Conservation (phyloP, 768 basidiomycete species). For the Hygrocybe punicea region DNA sequence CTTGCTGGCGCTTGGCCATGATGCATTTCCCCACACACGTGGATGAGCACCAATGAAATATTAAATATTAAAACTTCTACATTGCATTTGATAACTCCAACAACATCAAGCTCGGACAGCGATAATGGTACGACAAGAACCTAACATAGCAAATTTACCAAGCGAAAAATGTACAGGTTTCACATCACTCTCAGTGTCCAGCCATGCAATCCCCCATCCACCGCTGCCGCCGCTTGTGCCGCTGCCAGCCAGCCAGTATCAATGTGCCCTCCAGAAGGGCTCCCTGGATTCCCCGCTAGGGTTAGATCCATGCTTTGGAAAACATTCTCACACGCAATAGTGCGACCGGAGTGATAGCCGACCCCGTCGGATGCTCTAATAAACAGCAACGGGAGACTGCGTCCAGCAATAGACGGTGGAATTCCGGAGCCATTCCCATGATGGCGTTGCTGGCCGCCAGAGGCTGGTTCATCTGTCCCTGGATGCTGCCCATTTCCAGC, state of each 20-base stretch:
- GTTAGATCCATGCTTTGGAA: conserved; percentile 67
- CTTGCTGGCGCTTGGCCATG: no score
- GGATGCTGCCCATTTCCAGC: conserved; percentile 31
- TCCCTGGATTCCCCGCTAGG: conserved; percentile 46
- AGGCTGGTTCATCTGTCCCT: conserved; percentile 25
- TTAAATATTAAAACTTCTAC: no score
- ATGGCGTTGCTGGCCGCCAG: conserved; percentile 26
- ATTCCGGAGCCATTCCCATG: conserved; percentile 21
- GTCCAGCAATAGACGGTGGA: conserved; percentile 55
- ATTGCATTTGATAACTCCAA: no score
- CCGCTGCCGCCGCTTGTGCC: conserved; percentile 62
- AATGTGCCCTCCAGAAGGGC: conserved; percentile 44
- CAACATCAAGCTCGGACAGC: neutral
- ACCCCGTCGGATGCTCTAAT: conserved; percentile 82
- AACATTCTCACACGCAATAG: conserved; percentile 77
- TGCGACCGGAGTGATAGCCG: conserved; percentile 84
- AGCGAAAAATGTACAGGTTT: conserved; percentile 26
- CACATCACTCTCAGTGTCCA: conserved; percentile 83
- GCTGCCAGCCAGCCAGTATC: conserved; percentile 72
- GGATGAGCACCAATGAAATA: no score
- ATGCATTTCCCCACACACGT: neutral
- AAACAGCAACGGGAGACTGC: conserved; percentile 74
- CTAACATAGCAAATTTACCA: conserved; percentile 9
- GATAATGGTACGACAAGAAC: conserved; percentile 2
- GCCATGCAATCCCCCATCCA: conserved; percentile 64